Percentiles rank a stretch among this genome's conserved stretches.
Evolutionary conservation across 495 filamentous ascomycete genomes (phyloP).

Genomic region (Trichoderma reesei): DNA sequence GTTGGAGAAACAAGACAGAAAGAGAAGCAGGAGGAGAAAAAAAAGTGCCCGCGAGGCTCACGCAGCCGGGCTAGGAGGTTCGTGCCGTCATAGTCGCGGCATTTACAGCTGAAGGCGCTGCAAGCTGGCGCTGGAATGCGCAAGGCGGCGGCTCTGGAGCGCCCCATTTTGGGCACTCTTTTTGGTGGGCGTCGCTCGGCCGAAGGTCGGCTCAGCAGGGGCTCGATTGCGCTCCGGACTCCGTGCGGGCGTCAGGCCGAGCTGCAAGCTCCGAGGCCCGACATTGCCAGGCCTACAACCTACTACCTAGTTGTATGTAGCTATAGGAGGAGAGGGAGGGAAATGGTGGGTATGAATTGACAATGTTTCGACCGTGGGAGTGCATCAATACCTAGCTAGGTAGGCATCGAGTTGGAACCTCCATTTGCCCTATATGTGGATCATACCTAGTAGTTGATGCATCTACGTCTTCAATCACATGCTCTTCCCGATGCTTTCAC

Average conservation of each 20-base stretch:
- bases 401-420: too few relatives aligned
- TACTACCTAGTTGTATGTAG: too few relatives aligned
- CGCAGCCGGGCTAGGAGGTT: background rate
- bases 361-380: too few relatives aligned
- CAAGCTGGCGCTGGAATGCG: background rate
- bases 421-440: too few relatives aligned
- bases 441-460: too few relatives aligned
- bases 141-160: background rate
- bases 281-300: too few relatives aligned
- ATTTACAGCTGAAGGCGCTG: conserved; percentile 7
- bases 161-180: background rate
- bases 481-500: too few relatives aligned
- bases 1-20: background rate
- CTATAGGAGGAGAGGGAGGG: too few relatives aligned
- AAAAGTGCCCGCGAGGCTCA: background rate
- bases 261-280: conserved; percentile 13
- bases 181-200: background rate
- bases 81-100: conserved; percentile 6
- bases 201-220: background rate
- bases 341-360: background rate
- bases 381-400: too few relatives aligned
- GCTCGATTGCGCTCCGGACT: background rate
- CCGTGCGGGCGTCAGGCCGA: background rate
- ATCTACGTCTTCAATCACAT: too few relatives aligned
- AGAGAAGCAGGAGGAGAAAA: background rate